Percentiles rank a stretch among this genome's conserved stretches.
Conservation (phyloP, 805 yeast genomes). For the Kurtzmaniella fragi region DNA sequence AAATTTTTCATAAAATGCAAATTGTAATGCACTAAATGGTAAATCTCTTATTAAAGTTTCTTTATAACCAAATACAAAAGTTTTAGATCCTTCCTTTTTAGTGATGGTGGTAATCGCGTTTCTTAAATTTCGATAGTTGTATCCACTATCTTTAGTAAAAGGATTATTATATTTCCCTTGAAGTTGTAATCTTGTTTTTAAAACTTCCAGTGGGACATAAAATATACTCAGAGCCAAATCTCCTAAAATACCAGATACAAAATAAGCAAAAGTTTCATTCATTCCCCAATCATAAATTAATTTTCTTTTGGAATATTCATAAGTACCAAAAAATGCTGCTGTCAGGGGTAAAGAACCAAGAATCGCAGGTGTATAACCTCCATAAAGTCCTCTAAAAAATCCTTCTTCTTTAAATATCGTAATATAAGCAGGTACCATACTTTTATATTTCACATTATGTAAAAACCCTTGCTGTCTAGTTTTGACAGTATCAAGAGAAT, state of each 20-base stretch:
- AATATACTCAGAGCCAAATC: constrained; percentile 84
- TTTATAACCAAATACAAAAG: constrained; percentile 86
- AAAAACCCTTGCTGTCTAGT: constrained; percentile 97
- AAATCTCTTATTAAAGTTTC: constrained; percentile 90
- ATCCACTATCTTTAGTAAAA: constrained; percentile 66
- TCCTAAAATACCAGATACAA: constrained; percentile 88
- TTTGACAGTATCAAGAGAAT: constrained; percentile 92
- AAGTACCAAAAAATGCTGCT: constrained; percentile 88
- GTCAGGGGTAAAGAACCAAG: constrained; percentile 93
- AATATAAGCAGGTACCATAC: constrained; percentile 69
- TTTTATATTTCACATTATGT: constrained; percentile 57
- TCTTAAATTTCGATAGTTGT: constrained; percentile 71
- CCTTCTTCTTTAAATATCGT: constrained; percentile 87
- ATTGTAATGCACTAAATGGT: constrained; percentile 93
- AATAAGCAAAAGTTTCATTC: constrained; percentile 76
- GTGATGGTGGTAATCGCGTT: constrained; percentile 68
- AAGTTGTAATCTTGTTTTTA: constrained; percentile 87
- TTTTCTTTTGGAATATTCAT: constrained; percentile 72
- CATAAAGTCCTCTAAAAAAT: constrained; percentile 72
- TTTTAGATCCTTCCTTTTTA: constrained; percentile 63
- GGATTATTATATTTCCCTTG: constrained; percentile 87
- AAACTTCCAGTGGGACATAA: constrained; percentile 93
- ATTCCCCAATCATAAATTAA: constrained; percentile 58
- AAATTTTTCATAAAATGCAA: constrained; percentile 89
- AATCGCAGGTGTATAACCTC: constrained; percentile 91